These are phyloP conservation scores for Silene coronaria DNA, from an alignment of 179 eudicot genomes.

Conservation along the genomic window DNA sequence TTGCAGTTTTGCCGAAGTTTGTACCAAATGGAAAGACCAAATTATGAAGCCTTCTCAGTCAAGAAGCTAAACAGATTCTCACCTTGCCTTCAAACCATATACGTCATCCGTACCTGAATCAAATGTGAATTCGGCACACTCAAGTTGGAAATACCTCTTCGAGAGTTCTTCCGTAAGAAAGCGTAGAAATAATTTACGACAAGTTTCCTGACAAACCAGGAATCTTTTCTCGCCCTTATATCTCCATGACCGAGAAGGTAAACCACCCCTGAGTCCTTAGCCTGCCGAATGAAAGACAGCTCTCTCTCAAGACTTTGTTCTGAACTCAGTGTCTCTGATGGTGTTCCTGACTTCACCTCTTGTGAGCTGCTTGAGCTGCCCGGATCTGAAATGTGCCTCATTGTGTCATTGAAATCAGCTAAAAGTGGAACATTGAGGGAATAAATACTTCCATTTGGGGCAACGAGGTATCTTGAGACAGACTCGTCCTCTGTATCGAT, in stretches of 20 bases:
- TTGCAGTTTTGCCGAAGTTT: not conserved
- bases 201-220: slow-evolving; percentile 89
- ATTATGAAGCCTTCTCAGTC: not conserved
- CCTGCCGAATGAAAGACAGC: slow-evolving; percentile 73
- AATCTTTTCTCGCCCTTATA: slow-evolving; percentile 86
- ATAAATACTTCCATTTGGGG: slow-evolving; percentile 84
- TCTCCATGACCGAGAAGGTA: slow-evolving; percentile 98
- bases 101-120: slow-evolving; percentile 96
- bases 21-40: slow-evolving; percentile 7
- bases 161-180: slow-evolving; percentile 82
- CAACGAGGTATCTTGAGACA: slow-evolving; percentile 47
- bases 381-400: slow-evolving; percentile 36
- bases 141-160: slow-evolving; percentile 81
- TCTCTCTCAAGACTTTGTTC: slow-evolving; percentile 87
- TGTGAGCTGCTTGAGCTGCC: slow-evolving; percentile 63
- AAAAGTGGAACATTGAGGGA: slow-evolving; percentile 75
- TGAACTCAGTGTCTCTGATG: slow-evolving; percentile 42
- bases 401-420: slow-evolving; percentile 39
- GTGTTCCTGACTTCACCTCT: slow-evolving; percentile 32
- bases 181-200: slow-evolving; percentile 87
- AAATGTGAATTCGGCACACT: slow-evolving; percentile 90
- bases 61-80: slow-evolving; percentile 6
- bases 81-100: slow-evolving; percentile 66
- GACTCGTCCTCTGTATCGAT: slow-evolving; percentile 50
- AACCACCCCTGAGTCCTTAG: slow-evolving; percentile 87